Base-by-base conservation (phyloP, 176 grass and related monocot species). In the Rhynchospora breviuscula region DNA sequence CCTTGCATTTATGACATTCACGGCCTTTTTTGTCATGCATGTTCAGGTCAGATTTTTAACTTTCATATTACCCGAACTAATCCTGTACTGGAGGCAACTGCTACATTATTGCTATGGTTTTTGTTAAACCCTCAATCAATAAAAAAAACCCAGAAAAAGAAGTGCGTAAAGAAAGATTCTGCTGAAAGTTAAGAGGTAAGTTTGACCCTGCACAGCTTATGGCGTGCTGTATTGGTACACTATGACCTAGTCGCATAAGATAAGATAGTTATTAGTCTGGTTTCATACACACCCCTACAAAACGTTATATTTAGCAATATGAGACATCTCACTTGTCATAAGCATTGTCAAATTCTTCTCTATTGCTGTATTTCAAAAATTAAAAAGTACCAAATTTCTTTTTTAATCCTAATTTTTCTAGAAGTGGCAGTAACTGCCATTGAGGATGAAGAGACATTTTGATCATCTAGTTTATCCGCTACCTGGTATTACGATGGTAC, bases 21-120 rank as follows among this genome's bases (percentile, higher is more conserved):
- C 85, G 0, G 91, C 96, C 21, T 93, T 93, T 59, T 98, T 95
- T 22, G 64, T 98, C 69, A 98, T 98, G 92, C 92, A 98, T 26
- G 91, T 98, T 52, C 91, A 98, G 91, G 96, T 98, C 56, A 90
- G 79, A 64, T 59, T 87, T 79, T 67, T 79, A 7, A 56, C 12
- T n/a, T 4, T 77, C 23, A 68, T 68, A 68, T 68, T 68, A 68
- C 6, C 33, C 12, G 15, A 47, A 71, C 40, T n/a, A 14, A 71
- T 46, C 33, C 19, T 71, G 14, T 71, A 46, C 43, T 12, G 18
- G 8, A 71, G 67, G 40, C 17, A 71, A 47, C 12, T 40, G 29
- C 26, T 35, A 35, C 19, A 6, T 48, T 19, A 19, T 54, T 52
- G 72, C 48, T 25, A 53, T 76, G 45, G 72, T 52, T 54, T 53